A percentile compares a stretch with the other conserved stretches of the same genome.
Evolutionary conservation across 805 yeast genomes (phyloP).

Genomic region (Schwanniomyces polymorphus): DNA sequence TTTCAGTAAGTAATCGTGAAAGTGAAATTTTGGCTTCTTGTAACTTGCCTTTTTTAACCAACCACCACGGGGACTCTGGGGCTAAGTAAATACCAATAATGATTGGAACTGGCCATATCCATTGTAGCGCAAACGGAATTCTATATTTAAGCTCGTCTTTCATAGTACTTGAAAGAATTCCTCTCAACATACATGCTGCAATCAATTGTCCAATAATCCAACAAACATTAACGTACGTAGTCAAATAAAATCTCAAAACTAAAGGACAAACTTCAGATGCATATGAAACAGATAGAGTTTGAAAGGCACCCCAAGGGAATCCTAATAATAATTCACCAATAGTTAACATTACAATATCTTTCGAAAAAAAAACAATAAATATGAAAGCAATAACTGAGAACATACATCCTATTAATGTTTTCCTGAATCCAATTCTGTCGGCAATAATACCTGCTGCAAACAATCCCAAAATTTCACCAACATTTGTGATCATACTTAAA

Average conservation of each 20-base stretch:
- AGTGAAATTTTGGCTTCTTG: slow-evolving; percentile 32
- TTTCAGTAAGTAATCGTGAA: slow-evolving; percentile 14
- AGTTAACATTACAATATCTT: slow-evolving; percentile 32
- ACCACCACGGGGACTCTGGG: slow-evolving; percentile 52
- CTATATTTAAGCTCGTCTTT: slow-evolving; percentile 34
- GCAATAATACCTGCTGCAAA: slow-evolving; percentile 40
- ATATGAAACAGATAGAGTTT: too few species aligned
- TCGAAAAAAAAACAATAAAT: slow-evolving; percentile 42
- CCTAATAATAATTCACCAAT: slow-evolving; percentile 47
- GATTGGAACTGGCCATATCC: slow-evolving; percentile 39
- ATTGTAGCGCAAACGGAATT: slow-evolving; percentile 42
- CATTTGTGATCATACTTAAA: slow-evolving; percentile 21
- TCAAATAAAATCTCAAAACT: too few species aligned
- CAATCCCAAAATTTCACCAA: slow-evolving; percentile 47
- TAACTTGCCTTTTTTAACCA: slow-evolving; percentile 31
- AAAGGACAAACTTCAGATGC: too few species aligned
- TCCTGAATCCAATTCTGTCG: slow-evolving; percentile 45
- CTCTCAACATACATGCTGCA: slow-evolving; percentile 40
- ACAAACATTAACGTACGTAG: slow-evolving; percentile 36
- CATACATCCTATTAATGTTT: slow-evolving; percentile 28
- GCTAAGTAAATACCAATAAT: slow-evolving; percentile 36
- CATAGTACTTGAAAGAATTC: slow-evolving; percentile 26
- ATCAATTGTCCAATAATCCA: slow-evolving; percentile 43
- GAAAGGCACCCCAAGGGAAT: too few species aligned
- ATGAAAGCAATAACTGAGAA: slow-evolving; percentile 26